Evolutionary conservation across 2,329 filamentous ascomycete species (phyloP), one percentile per base, ranked within the genome.

Genomic region (Cryphonectria nitschkei): DNA sequence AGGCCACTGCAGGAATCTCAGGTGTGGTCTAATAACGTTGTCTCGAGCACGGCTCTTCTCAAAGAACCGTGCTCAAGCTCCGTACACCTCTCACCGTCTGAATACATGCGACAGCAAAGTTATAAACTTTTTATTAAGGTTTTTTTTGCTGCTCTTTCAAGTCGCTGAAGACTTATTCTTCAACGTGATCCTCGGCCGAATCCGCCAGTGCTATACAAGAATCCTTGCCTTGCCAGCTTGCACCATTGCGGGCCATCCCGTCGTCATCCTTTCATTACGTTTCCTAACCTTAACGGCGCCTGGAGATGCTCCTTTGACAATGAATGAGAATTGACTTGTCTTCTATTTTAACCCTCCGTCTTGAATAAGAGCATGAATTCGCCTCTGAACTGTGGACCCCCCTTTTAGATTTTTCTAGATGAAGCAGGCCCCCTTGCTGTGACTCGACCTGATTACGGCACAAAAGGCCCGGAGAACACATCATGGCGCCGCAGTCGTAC

Each of bases 181-280:
- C 14, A 29, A 29, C 54, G 7, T 61, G 29, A n/a, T 3, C 58
- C 32, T 39, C 58, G 58, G 58, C 58, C 58, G 32, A 8, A 13
- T 39, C 58, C 58, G 58, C 32, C 19, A 39, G 19, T 22, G 34
- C 32, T n/a, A 22, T 22, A 61, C 1, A 39, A 39, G 39, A n/a
- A 63, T 32, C 37, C 61, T 43, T 63, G 43, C 43, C n/a, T 5
- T 46, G 16, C 2, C 56, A 29, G 29, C 68, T 72, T 68, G 71
- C 71, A 65, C 68, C 68, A 72, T 72, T 72, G 68, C 71, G 71
- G 71, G 64, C 70, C 70, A 39, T 63, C 43, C 54, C 11, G 46
- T 14, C 43, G 37, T 46, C 54, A 64, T 63, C 29, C 37, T 56
- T 56, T 54, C 3, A 65, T 72, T 72, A 72, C 71, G 68, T 72